Base-by-base conservation (phyloP, 164 flowering plant genomes). In the Macadamia tetraphylla region DNA sequence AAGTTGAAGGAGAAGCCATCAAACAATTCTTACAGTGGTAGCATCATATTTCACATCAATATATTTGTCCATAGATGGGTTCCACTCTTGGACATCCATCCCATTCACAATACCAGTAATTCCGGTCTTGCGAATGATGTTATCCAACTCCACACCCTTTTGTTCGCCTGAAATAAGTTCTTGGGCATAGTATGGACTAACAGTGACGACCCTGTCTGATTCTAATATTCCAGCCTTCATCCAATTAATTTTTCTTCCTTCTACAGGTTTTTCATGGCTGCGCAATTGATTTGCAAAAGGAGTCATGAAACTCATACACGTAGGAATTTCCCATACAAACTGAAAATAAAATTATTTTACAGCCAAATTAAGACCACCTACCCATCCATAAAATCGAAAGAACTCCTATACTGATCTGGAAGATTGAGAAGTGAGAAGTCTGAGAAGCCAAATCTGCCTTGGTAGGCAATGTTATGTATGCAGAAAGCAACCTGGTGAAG, bases 21-120 rank as follows among this genome's bases (percentile, higher is more conserved):
- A 9, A n/a, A 57, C 56, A 51, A 43, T 63, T 68, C 90, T 83
- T 82, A 94, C 98, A 49, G 96, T 94, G 58, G 90, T 68, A 10
- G 82, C 78, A 77, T 88, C 86, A 49, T 82, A 94, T 65, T 87
- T 80, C 75, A 83, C 71, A 70, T 62, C 64, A 11, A 85, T 78
- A 71, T 85, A 83, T 70, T 90, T 88, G 76, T 92, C 99, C 0
- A 86, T 77, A 4, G 77, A 46, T 60, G 97, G 94, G 61, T 94
- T 85, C 99, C 99, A 94, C 66, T 92, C 97, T 69, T 92, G 95
- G 59, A 81, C 90, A 79, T 94, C 99, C 95, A 92, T 92, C 31
- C 99, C 99, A 76, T 94, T 94, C 7, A 82, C 79, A 30, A 92
- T 94, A 35, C 99, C 97, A 12, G 60, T 68, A 60, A 88, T 77